Evolutionary conservation across 1,284 basidiomycete genomes (phyloP).

Genomic region (Pisolithus thermaeus): DNA sequence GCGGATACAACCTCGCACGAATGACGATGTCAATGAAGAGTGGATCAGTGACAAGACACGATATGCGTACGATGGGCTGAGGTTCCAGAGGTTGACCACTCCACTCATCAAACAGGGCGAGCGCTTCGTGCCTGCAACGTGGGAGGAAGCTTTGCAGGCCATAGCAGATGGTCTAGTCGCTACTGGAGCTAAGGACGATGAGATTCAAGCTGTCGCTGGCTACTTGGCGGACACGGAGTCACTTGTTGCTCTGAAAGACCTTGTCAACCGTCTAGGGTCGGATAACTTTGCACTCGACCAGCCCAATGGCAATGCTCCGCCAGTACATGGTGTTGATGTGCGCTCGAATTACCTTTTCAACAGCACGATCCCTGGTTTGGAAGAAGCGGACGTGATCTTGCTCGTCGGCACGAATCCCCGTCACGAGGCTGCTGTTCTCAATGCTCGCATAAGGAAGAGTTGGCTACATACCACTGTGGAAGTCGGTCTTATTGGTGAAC

Average conservation of each 20-base stretch:
- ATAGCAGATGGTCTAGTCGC: conserved; percentile 75
- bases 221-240: conserved; percentile 93
- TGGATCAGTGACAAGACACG: conserved; percentile 99
- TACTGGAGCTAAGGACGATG: conserved; percentile 87
- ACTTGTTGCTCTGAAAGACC: conserved; percentile 90
- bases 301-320: conserved; percentile 57
- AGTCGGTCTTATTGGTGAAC: conserved; percentile 87
- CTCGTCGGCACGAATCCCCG: conserved; percentile 96
- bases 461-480: conserved; percentile 86
- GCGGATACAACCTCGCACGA: conserved; percentile 93
- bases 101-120: conserved; percentile 91
- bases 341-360: conserved; percentile 98
- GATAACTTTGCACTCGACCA: conserved; percentile 91
- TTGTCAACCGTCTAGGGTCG: conserved; percentile 90
- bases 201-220: conserved; percentile 95
- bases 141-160: conserved; percentile 87
- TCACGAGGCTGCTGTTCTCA: conserved; percentile 96
- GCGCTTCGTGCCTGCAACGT: conserved; percentile 86
- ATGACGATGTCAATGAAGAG: conserved; percentile 99
- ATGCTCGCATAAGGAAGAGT: conserved; percentile 93
- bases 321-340: conserved; percentile 82
- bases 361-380: conserved; percentile 87
- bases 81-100: conserved; percentile 91
- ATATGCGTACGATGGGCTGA: conserved; percentile 93
- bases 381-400: conserved; percentile 89